These are phyloP conservation scores for Suillus decipiens DNA, from an alignment of 768 basidiomycete species.

Conservation along the genomic window DNA sequence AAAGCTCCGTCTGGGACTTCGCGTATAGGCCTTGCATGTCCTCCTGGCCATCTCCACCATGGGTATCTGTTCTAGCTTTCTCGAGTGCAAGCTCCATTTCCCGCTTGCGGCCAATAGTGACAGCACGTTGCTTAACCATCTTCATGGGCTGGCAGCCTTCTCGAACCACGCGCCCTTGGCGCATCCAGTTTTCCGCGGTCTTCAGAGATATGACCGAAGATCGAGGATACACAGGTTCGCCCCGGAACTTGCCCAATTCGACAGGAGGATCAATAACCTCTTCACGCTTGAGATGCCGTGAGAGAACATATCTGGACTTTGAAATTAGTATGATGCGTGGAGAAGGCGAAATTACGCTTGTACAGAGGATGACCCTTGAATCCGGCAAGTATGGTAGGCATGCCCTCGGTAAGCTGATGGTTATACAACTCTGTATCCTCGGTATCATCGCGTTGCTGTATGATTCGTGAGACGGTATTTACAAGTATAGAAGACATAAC, in stretches of 20 bases:
- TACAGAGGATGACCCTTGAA: constrained; percentile 97
- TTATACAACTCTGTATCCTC: constrained; percentile 88
- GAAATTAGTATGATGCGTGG: constrained; percentile 9
- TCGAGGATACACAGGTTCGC: constrained; percentile 89
- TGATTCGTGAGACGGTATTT: constrained; percentile 19
- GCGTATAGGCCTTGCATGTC: constrained; percentile 89
- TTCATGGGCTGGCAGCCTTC: constrained; percentile 85
- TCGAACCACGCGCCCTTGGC: constrained; percentile 73
- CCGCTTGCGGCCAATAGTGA: constrained; percentile 76
- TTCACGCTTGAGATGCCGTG: constrained; percentile 84
- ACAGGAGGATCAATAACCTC: constrained; percentile 80
- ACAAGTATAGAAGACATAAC: constrained; percentile 27
- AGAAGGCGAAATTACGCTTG: constrained; percentile 27
- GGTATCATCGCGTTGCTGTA: constrained; percentile 85
- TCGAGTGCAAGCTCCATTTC: constrained; percentile 62
- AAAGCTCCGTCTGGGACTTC: constrained; percentile 80
- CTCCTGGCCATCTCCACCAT: constrained; percentile 47
- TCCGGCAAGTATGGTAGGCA: constrained; percentile 87
- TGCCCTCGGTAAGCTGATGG: constrained; percentile 81
- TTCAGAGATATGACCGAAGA: constrained; percentile 83
- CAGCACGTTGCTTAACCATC: constrained; percentile 81
- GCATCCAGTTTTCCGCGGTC: constrained; percentile 94
- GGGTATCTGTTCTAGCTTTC: constrained; percentile 40
- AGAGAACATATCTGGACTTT: constrained; percentile 69
- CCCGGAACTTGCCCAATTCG: constrained; percentile 91